Evolutionary conservation across 2,329 filamentous ascomycete genomes (phyloP).

Genomic region (Colletotrichum sansevieriae): DNA sequence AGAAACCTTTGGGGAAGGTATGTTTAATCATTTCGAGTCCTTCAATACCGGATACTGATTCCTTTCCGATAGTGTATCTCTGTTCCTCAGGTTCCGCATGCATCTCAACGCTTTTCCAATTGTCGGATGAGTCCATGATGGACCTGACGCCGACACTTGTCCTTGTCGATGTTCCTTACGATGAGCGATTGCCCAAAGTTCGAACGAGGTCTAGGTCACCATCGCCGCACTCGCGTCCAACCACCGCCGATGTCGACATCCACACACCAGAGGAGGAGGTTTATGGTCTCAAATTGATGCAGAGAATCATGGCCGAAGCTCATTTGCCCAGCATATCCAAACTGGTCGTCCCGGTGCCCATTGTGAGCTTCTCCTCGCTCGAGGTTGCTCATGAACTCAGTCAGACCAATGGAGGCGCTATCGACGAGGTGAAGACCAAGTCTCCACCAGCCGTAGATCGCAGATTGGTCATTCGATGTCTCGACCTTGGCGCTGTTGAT

Average conservation of each 20-base stretch:
- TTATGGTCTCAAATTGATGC: conserved; percentile 68
- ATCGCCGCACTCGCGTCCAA: conserved; percentile 58
- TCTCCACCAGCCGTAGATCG: conserved; percentile 52
- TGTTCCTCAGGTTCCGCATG: conserved; percentile 67
- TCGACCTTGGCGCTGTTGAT: conserved; percentile 89
- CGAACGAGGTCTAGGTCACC: conserved; percentile 55
- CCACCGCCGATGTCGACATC: conserved; percentile 54
- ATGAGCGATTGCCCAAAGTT: conserved; percentile 59
- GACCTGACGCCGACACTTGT: conserved; percentile 69
- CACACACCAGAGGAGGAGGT: conserved; percentile 61
- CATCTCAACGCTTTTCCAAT: conserved; percentile 64
- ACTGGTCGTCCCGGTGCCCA: conserved; percentile 67
- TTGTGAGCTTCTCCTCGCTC: conserved; percentile 59
- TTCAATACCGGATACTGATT: background rate
- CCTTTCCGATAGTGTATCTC: conserved; percentile 60
- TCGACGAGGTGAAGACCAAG: conserved; percentile 23
- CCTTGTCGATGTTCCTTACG: conserved; percentile 67
- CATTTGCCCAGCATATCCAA: conserved; percentile 68
- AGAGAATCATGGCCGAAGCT: conserved; percentile 70
- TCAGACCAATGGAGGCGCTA: conserved; percentile 46
- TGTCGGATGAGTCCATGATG: conserved; percentile 65
- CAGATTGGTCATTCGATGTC: conserved; percentile 73
- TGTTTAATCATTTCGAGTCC: conserved; percentile 42
- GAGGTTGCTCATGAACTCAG: conserved; percentile 42
- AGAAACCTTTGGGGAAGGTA: conserved; percentile 69